Base-by-base conservation (phyloP, 495 filamentous ascomycete genomes). In the Neurospora sp. region DNA sequence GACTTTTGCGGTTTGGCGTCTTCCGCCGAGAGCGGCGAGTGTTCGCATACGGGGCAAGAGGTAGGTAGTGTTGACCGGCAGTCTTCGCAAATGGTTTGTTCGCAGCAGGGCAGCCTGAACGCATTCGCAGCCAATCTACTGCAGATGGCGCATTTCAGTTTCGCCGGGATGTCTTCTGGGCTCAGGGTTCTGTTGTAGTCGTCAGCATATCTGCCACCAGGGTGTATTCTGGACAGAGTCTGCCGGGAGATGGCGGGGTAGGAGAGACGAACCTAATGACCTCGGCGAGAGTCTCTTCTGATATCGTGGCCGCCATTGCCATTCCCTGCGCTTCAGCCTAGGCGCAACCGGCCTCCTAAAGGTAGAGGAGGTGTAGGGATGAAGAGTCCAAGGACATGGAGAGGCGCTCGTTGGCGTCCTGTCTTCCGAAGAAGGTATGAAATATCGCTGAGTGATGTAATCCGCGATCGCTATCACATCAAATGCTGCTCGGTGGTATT, bases 111-210 rank as follows among this genome's bases (percentile, higher is more conserved):
- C 12, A 97, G 84, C 40, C 93, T 90, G 76, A 94, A 96, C 3
- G 95, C 93, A 78, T 97, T 94, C 73, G 95, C 83, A n/a, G 93
- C 94, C 48, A 98, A 86, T 79, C 92, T 93, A 81, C 91, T 96
- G 83, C 96, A 98, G 73, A 92, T 92, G 46, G 93, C 94, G 83
- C 96, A 99, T 79, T 94, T 89, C 70, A 98, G 88, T 88, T 98
- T 98, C 78, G 92, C 92, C 14, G 96, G 96, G 76, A 98, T 92
- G 38, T 96, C 93, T 70, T 94, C 93, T 72, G 91, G 90, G 14
- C 89, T 85, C 39, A 98, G 86, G 71, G 91, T 91, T 81, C 93
- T 96, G 73, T 12, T 39, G 5, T n/a, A 9, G 16, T 10, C 38
- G 76, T 83, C 73, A 83, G 78, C 42, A 73, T 22, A 27, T 5